Conservation (phyloP, 441 rosid genomes). For the Rhodomyrtus psidioides region DNA sequence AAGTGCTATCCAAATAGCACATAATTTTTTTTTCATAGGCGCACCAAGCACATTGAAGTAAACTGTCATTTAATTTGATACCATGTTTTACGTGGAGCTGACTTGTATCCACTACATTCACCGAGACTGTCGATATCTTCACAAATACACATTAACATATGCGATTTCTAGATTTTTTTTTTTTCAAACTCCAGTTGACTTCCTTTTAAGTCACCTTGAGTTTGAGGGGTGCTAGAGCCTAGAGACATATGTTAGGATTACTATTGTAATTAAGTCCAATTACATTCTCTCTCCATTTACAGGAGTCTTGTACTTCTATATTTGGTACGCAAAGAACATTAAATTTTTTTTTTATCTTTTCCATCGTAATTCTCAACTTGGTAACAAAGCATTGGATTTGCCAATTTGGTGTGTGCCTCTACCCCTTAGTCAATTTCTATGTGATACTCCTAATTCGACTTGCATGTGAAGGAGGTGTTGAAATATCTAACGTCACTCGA, state of each 20-base stretch:
- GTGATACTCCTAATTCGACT: neutral
- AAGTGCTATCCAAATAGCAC: neutral
- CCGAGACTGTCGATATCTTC: neutral
- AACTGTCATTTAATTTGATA: too few species aligned
- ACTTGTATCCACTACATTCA: neutral
- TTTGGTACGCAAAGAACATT: neutral
- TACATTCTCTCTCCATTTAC: neutral
- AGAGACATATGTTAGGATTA: neutral
- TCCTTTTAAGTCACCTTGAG: neutral
- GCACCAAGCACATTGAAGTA: neutral
- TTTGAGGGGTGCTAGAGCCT: neutral
- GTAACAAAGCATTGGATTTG: neutral
- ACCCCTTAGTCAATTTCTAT: neutral
- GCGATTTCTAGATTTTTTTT: neutral
- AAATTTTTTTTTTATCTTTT: neutral
- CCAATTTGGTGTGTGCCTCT: neutral
- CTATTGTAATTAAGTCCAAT: neutral
- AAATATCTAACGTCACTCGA: neutral
- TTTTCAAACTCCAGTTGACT: neutral
- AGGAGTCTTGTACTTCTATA: neutral
- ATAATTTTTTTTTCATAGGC: neutral
- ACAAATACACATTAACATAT: neutral
- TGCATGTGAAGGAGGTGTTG: neutral
- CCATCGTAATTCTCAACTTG: neutral
- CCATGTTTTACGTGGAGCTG: neutral